Evolutionary conservation across 2,329 filamentous ascomycete genomes (phyloP).

Genomic region (Dactylellina sp.): DNA sequence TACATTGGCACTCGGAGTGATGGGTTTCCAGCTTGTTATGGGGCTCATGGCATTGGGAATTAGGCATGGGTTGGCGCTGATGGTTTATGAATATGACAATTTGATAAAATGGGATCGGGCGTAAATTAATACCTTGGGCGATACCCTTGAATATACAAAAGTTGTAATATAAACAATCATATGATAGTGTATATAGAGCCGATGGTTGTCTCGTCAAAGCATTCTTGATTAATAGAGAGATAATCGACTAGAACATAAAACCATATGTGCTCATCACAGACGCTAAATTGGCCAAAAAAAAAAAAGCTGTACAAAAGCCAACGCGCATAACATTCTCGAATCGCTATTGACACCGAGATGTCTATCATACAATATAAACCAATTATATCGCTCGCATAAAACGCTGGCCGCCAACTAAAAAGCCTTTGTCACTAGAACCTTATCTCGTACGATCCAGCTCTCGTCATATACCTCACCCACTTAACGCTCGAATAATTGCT

Average conservation of each 20-base stretch:
- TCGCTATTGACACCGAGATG: background rate
- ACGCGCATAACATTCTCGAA: background rate
- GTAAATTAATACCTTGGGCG: background rate
- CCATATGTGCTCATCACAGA: slow-evolving; percentile 4
- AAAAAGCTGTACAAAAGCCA: background rate
- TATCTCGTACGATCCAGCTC: slow-evolving; percentile 97
- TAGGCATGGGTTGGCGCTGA: slow-evolving; percentile 83
- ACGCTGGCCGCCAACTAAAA: background rate
- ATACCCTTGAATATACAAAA: background rate
- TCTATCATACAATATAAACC: slow-evolving; percentile 22
- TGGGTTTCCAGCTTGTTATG: slow-evolving; percentile 79
- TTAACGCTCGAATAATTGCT: slow-evolving; percentile 98
- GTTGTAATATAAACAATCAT: slow-evolving; percentile 9
- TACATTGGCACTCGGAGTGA: slow-evolving; percentile 80
- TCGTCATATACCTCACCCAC: slow-evolving; percentile 99
- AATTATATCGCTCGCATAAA: slow-evolving; percentile 7
- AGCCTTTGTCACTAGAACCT: slow-evolving; percentile 69
- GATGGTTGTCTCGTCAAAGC: background rate
- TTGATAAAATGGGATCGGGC: slow-evolving; percentile 59
- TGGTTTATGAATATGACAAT: slow-evolving; percentile 94
- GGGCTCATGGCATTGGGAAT: slow-evolving; percentile 87
- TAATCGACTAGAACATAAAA: background rate
- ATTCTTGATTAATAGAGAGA: background rate
- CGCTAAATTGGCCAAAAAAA: slow-evolving; percentile 2
- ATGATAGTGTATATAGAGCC: background rate